Evolutionary conservation across 2,329 filamentous ascomycete genomes (phyloP).

Genomic region (Penicillium sp.): DNA sequence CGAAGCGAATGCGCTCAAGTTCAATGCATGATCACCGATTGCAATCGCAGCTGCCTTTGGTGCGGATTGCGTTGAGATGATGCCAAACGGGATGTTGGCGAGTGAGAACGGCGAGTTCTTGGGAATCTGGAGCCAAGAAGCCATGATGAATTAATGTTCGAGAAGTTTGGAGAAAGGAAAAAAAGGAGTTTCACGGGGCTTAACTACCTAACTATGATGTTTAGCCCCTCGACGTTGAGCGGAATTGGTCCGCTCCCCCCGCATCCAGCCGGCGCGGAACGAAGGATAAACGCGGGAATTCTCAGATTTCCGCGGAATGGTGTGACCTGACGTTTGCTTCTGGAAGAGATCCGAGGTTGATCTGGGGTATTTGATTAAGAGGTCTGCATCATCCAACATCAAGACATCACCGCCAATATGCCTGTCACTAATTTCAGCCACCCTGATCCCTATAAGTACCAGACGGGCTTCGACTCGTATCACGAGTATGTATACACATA

Average conservation of each 20-base stretch:
- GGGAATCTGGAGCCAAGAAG: slow-evolving; percentile 54
- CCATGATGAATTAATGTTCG: slow-evolving; percentile 26
- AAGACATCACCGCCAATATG: slow-evolving; percentile 39
- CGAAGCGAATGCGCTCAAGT: slow-evolving; percentile 55
- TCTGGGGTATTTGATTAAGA: neutral
- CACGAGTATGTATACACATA: slow-evolving; percentile 54
- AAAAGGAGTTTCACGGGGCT: neutral
- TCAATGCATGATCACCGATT: slow-evolving; percentile 63
- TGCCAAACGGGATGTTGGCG: slow-evolving; percentile 73
- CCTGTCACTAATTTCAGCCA: slow-evolving; percentile 56
- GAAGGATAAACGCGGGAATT: slow-evolving; percentile 13
- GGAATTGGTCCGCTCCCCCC: slow-evolving; percentile 16
- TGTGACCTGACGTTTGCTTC: neutral
- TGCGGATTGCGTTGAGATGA: slow-evolving; percentile 55
- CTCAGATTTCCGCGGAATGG: neutral
- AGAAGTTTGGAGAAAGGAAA: neutral
- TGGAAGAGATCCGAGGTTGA: neutral
- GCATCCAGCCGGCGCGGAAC: slow-evolving; percentile 18
- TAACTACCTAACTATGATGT: slow-evolving; percentile 2
- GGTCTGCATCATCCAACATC: neutral
- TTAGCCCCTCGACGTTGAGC: slow-evolving; percentile 3
- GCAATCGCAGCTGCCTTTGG: slow-evolving; percentile 59
- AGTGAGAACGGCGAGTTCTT: slow-evolving; percentile 61
- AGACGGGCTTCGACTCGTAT: slow-evolving; percentile 67
- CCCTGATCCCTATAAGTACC: slow-evolving; percentile 64